Conservation (phyloP, 345 rosid species). For the Raphanus sativus region DNA sequence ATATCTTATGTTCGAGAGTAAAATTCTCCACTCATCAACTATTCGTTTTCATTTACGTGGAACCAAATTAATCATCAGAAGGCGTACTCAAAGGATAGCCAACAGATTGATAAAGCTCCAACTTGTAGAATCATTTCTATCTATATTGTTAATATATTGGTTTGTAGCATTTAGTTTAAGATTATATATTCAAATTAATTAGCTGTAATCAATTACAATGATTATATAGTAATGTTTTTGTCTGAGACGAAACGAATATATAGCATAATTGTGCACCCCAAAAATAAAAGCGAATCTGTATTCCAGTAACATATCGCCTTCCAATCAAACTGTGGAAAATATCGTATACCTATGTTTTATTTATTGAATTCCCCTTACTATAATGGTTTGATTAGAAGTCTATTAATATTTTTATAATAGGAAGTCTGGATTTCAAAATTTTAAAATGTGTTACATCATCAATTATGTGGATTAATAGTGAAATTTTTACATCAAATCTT, state of each 20-base stretch:
- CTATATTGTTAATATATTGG: constrained; percentile 1
- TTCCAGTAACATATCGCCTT: neutral
- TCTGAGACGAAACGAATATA: constrained; percentile 27
- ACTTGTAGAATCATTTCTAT: constrained; percentile 24
- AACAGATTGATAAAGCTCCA: constrained; percentile 28
- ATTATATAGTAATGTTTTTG: constrained; percentile 2
- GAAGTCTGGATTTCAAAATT: no score
- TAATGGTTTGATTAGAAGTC: no score
- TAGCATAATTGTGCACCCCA: constrained; percentile 8
- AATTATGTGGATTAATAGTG: no score
- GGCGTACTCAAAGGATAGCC: constrained; percentile 19
- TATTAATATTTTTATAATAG: no score
- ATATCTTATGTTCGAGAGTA: constrained; percentile 18
- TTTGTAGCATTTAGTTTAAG: constrained; percentile 5
- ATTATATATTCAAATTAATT: constrained; percentile 10
- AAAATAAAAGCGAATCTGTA: constrained; percentile 16
- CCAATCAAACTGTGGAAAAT: neutral
- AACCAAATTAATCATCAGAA: constrained; percentile 25
- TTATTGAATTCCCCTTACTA: no score
- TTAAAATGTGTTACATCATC: no score
- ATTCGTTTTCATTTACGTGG: constrained; percentile 28
- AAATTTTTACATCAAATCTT: no score
- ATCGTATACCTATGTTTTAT: no score
- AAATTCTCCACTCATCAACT: constrained; percentile 31
- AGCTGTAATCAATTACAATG: constrained; percentile 29